Base-by-base conservation (phyloP, 1,284 basidiomycete genomes). In the Fistulina hepatica region DNA sequence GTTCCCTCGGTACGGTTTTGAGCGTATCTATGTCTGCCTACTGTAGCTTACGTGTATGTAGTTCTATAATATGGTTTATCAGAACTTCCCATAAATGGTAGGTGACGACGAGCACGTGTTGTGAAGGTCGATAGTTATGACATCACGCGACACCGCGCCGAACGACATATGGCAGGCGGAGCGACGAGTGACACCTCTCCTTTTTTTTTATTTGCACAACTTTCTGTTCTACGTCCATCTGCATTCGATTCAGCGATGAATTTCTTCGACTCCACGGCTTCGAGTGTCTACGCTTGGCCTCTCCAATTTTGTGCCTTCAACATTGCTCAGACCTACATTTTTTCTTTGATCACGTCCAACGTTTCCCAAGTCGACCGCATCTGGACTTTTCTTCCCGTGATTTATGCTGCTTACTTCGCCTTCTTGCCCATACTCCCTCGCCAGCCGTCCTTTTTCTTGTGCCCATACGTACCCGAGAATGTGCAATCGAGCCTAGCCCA, bases 301-400 rank as follows among this genome's bases (percentile, higher is more conserved):
- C 58, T 71, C 33, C 69, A 76, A 48, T 69, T 82, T 49, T 81
- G 76, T 46, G 40, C 67, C 0, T 65, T 64, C 26, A 56, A 59
- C 1, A 73, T 73, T 1, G 43, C 54, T 5, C 53, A 53, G 1
- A 67, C 71, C 7, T 85, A 71, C 50, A 46, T 81, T 7, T 51
- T 71, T 4, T 81, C 78, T 6, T 34, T 83, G 16, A 39, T 84
- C 21, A 89, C 82, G 0, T 70, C 74, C 21, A 93, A 93, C 51
- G 82, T 88, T 33, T 85, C 81, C 6, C 88, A 91, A 58, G 88
- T 93, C 21, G 85, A 90, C 63, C 67, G 61, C 31, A 45, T 76
- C 13, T 88, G 81, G 81, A 82, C 81, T 0, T 76, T 91, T 52
- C 59, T 89, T 36, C 90, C 91, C 0, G 70, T 80, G 6, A 65